Evolutionary conservation across 768 basidiomycete genomes (phyloP).

Genomic region (Auriscalpium vulgare): DNA sequence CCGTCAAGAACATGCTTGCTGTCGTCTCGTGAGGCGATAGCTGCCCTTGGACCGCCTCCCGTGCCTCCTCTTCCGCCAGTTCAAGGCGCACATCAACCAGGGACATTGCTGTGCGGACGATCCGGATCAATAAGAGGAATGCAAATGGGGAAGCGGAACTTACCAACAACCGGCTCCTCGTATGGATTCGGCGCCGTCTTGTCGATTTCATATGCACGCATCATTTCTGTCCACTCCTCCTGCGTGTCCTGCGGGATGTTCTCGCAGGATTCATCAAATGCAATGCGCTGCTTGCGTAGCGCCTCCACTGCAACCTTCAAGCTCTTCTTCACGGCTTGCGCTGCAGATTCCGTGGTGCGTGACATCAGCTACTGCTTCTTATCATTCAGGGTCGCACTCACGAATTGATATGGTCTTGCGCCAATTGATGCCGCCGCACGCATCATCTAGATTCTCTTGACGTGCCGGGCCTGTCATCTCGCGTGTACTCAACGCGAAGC

Average conservation of each 20-base stretch:
- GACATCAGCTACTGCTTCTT: no score
- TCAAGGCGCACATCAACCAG: neutral
- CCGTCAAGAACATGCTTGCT: neutral
- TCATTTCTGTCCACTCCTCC: neutral
- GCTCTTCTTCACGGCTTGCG: neutral
- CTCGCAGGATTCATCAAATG: neutral
- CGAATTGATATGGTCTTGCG: conserved; percentile 5
- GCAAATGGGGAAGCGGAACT: neutral
- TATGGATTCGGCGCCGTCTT: neutral
- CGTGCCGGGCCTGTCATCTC: conserved; percentile 11
- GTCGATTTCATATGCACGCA: neutral
- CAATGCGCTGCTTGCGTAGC: neutral
- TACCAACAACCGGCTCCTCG: neutral
- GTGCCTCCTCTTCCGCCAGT: neutral
- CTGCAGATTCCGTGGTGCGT: neutral
- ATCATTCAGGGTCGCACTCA: neutral
- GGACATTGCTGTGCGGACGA: neutral
- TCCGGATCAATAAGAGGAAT: no score
- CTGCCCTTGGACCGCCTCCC: neutral
- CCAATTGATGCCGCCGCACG: conserved; percentile 8
- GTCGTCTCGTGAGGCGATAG: neutral
- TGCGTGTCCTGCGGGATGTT: neutral
- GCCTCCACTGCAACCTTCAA: neutral
- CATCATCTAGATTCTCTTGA: conserved; percentile 11
- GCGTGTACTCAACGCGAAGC: neutral